Conservation (phyloP, 371 early-diverging fungal species). For the Catenaria anguillulae region DNA sequence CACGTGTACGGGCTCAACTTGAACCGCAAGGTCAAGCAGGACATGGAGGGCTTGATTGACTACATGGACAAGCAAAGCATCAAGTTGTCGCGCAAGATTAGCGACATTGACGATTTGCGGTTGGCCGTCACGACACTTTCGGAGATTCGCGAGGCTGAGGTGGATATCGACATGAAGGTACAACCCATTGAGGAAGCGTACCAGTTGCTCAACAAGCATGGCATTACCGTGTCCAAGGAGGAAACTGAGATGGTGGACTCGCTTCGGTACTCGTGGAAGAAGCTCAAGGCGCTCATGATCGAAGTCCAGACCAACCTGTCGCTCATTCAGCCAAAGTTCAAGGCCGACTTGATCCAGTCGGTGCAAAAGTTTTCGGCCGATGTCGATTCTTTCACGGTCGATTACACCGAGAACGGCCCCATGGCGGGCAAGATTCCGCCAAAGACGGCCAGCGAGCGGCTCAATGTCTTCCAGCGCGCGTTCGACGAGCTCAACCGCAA, state of each 20-base stretch:
- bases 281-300: slow-evolving; percentile 38
- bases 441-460: slow-evolving; percentile 40
- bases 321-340: slow-evolving; percentile 42
- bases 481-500: slow-evolving; percentile 47
- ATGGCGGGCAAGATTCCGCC: slow-evolving; percentile 43
- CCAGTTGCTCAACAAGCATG: slow-evolving; percentile 33
- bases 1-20: slow-evolving; percentile 41
- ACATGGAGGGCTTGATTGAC: slow-evolving; percentile 45
- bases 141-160: slow-evolving; percentile 40
- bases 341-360: slow-evolving; percentile 32
- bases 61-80: slow-evolving; percentile 42
- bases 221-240: slow-evolving; percentile 35
- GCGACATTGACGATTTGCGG: slow-evolving; percentile 42
- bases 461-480: slow-evolving; percentile 41
- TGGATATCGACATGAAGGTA: slow-evolving; percentile 48
- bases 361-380: slow-evolving; percentile 37
- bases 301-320: slow-evolving; percentile 37
- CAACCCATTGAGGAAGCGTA: slow-evolving; percentile 46
- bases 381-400: slow-evolving; percentile 36
- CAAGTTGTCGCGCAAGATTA: slow-evolving; percentile 33
- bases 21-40: slow-evolving; percentile 40
- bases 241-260: slow-evolving; percentile 52
- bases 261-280: slow-evolving; percentile 45
- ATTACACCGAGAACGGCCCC: slow-evolving; percentile 42
- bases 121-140: slow-evolving; percentile 37